Base-by-base conservation (phyloP, 129 eudicot species). In the Pittosporum tobira region DNA sequence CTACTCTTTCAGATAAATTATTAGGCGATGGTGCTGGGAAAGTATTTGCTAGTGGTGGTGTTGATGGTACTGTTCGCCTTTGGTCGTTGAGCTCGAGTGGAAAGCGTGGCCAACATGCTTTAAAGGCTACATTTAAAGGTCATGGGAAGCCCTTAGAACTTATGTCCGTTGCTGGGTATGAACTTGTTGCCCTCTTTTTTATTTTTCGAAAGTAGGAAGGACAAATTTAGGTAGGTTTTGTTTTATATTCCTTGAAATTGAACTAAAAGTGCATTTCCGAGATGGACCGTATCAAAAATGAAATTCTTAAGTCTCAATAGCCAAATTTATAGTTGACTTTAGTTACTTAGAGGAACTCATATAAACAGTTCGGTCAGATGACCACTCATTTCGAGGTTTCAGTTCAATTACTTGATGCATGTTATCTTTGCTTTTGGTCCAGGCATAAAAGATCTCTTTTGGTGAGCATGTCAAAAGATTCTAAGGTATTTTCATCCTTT, bases 41-140 rank as follows among this genome's bases (percentile, higher is more conserved):
- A 73, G 64, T 85, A 45, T 75, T 89, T 68, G 90, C 95, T 6
- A 89, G 97, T 68, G 97, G 97, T 66, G 95, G 97, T 58, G 88
- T 62, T 57, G 97, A 89, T 64, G 68, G 85, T 36, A 84, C 88
- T 26, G 93, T 89, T 61, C 97, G 93, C 64, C 86, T 89, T 42
- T 89, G 97, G 97, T 84, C 93, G 19, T 65, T 89, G 26, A 65
- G 55, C 68, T 79, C 88, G 23, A 66, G 75, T 24, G 88, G 93
- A 59, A 85, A 85, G 63, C 86, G 88, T 26, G 85, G 96, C 53
- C 88, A 79, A 57, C 85, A 77, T 27, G 88, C 88, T 61, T 64
- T 82, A 46, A 85, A 71, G 59, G 85, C 85, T 59, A 85, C 95
- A 61, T 81, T 89, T 16, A 65, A 79, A 70, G 97, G 97, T 14